A percentile compares a stretch with the other conserved stretches of the same genome.
These are phyloP conservation scores for Poa pratensis DNA, from an alignment of 176 grass and related monocot species.

Conservation along the genomic window DNA sequence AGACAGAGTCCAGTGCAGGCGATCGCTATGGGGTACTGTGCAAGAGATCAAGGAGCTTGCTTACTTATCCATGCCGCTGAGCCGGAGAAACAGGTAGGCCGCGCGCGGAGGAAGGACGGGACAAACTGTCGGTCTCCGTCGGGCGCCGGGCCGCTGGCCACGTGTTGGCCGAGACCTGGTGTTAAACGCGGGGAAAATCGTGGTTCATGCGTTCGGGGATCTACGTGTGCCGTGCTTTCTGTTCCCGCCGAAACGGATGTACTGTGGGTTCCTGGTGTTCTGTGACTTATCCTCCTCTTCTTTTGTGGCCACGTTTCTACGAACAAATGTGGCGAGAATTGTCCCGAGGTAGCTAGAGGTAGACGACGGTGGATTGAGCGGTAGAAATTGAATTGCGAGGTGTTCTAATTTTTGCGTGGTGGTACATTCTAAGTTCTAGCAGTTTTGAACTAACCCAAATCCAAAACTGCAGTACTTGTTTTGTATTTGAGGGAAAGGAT, in stretches of 20 bases:
- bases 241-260: background rate
- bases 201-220: background rate
- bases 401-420: slow-evolving; percentile 54
- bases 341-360: too few relatives aligned
- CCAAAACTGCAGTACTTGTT: too few relatives aligned
- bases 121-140: background rate
- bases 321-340: background rate
- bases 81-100: background rate
- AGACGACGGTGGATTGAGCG: too few relatives aligned
- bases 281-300: background rate
- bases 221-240: background rate
- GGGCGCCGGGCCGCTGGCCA: background rate
- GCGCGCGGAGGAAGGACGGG: background rate
- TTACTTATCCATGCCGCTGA: background rate
- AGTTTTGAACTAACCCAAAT: too few relatives aligned
- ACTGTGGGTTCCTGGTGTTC: background rate
- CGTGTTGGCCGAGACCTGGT: background rate
- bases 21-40: background rate
- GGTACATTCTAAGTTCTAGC: slow-evolving; percentile 31
- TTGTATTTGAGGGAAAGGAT: too few relatives aligned
- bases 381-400: background rate
- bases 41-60: background rate
- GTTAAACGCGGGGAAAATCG: background rate
- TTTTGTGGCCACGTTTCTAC: background rate
- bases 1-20: background rate